phyloP scores from a whole-genome alignment of 352 stramenopile genomes.

The Phytophthora fragariae region DNA sequence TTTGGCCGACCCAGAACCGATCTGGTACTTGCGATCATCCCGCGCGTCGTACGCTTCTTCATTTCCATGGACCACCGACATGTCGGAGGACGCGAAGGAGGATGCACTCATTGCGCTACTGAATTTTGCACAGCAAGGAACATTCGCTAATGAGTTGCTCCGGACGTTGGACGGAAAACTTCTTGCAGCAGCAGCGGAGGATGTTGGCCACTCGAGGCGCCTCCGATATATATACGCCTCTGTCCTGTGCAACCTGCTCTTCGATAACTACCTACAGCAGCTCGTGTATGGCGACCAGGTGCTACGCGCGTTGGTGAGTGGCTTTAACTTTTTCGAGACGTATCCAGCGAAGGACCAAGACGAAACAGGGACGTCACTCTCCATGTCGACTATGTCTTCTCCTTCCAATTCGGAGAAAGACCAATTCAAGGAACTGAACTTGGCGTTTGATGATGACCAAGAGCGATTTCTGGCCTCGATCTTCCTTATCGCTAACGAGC shows the following conservation, averaged over 20 bases:
- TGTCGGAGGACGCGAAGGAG: conserved; percentile 66
- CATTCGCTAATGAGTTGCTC: conserved; percentile 60
- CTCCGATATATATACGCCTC: conserved; percentile 72
- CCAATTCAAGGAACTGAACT: conserved; percentile 43
- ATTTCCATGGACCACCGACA: conserved; percentile 36
- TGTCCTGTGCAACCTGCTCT: conserved; percentile 74
- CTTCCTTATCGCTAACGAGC: conserved; percentile 66
- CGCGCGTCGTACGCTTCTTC: conserved; percentile 1
- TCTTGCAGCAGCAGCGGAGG: conserved; percentile 51
- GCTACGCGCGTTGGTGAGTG: conserved; percentile 57
- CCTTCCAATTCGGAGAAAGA: conserved; percentile 24
- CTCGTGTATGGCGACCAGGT: conserved; percentile 69
- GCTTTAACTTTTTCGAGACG: conserved; percentile 54
- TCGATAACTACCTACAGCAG: conserved; percentile 72
- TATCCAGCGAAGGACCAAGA: background rate
- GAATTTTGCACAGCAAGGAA: conserved; percentile 63
- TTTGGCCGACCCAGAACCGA: conserved; percentile 5
- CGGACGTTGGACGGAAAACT: conserved; percentile 65
- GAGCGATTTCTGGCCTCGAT: conserved; percentile 78
- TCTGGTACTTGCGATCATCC: conserved; percentile 33
- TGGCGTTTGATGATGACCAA: conserved; percentile 67
- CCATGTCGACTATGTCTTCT: background rate
- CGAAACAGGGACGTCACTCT: background rate
- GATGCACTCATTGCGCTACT: conserved; percentile 70
- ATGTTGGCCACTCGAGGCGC: conserved; percentile 41